Evolutionary conservation across 495 filamentous ascomycete genomes (phyloP).

Genomic region (Penicillium coffeae): DNA sequence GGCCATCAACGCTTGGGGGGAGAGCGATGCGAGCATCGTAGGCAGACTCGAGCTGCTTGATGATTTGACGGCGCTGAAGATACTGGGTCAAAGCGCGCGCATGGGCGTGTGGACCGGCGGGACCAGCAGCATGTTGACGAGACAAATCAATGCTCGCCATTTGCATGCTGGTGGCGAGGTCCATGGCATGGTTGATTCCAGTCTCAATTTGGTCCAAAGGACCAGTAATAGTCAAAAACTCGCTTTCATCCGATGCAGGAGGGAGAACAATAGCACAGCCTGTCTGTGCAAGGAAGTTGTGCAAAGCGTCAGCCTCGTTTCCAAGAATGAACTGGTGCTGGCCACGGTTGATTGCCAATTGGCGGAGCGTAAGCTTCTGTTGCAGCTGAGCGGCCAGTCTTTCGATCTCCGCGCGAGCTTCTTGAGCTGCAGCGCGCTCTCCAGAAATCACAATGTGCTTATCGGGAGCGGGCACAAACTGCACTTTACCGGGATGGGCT

Average conservation of each 20-base stretch:
- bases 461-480: constrained; percentile 60
- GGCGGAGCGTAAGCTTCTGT: constrained; percentile 63
- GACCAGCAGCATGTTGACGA: constrained; percentile 68
- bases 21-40: constrained; percentile 80
- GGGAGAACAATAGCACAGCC: constrained; percentile 87
- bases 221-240: constrained; percentile 79
- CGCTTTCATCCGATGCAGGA: constrained; percentile 62
- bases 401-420: constrained; percentile 75
- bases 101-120: constrained; percentile 65
- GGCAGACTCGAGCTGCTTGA: constrained; percentile 70
- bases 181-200: constrained; percentile 74
- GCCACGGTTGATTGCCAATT: constrained; percentile 69
- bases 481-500: constrained; percentile 59
- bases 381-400: constrained; percentile 67
- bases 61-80: constrained; percentile 67
- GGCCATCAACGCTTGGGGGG: constrained; percentile 59
- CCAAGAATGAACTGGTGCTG: constrained; percentile 91
- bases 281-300: constrained; percentile 84
- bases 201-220: constrained; percentile 64
- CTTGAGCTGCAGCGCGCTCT: constrained; percentile 77
- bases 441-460: constrained; percentile 80
- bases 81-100: constrained; percentile 83
- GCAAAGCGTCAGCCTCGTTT: constrained; percentile 67
- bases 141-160: constrained; percentile 73
- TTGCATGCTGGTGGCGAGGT: constrained; percentile 78